Evolutionary conservation across 495 filamentous ascomycete genomes (phyloP).

Genomic region (Usnea hakonensis): DNA sequence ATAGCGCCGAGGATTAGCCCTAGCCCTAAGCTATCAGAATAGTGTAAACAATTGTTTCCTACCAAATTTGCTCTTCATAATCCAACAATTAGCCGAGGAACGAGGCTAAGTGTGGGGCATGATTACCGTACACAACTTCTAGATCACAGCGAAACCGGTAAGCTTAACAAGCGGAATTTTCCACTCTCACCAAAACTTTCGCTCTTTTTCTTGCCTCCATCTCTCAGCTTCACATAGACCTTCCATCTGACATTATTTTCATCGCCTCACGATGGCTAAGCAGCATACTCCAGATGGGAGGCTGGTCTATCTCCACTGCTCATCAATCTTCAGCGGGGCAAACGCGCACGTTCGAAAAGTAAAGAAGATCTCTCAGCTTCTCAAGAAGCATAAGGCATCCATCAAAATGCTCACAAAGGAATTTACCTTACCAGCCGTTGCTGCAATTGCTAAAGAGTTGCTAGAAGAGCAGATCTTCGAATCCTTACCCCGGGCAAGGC

Average conservation of each 20-base stretch:
- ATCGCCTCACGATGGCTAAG: slow-evolving; percentile 10
- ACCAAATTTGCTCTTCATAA: too few species aligned
- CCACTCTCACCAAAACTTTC: too few species aligned
- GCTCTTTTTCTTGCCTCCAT: too few species aligned
- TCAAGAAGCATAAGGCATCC: slow-evolving; percentile 13
- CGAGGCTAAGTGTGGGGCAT: too few species aligned
- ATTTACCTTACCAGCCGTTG: slow-evolving; percentile 12
- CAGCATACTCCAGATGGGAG: slow-evolving; percentile 15
- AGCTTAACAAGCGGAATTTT: too few species aligned
- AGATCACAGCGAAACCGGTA: too few species aligned
- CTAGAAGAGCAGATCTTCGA: slow-evolving; percentile 18
- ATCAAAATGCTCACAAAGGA: slow-evolving; percentile 14
- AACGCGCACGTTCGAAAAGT: slow-evolving; percentile 15
- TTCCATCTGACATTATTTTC: slow-evolving; percentile 31
- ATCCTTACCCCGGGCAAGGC: slow-evolving; percentile 9
- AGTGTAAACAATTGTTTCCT: too few species aligned
- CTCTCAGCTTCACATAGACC: slow-evolving; percentile 10
- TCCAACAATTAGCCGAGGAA: too few species aligned
- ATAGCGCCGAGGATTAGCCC: too few species aligned
- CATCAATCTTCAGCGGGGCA: slow-evolving; percentile 19
- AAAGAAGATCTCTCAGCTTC: slow-evolving; percentile 15
- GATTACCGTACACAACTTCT: too few species aligned
- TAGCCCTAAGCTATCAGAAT: too few species aligned
- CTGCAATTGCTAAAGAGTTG: slow-evolving; percentile 17
- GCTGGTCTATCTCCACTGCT: slow-evolving; percentile 19